Percentiles rank a stretch among this genome's conserved stretches.
These are phyloP conservation scores for Neurospora sp. DNA, from an alignment of 495 filamentous ascomycete species.

Conservation along the genomic window DNA sequence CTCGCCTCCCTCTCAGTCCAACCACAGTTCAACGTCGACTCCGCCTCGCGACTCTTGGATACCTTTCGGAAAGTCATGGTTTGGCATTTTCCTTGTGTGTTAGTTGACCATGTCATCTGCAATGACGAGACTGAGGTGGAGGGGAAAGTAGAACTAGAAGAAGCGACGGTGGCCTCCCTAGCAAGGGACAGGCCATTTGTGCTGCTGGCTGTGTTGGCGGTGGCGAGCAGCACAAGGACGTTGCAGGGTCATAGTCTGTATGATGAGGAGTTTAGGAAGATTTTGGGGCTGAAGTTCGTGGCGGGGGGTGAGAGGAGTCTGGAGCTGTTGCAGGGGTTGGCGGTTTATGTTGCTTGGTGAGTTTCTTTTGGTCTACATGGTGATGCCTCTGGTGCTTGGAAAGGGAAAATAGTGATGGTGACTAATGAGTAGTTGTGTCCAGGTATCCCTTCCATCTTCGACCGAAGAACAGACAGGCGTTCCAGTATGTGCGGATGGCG, in stretches of 20 bases:
- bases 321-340: slow-evolving; percentile 34
- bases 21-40: slow-evolving; percentile 40
- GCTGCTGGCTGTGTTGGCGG: slow-evolving; percentile 34
- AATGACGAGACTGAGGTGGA: slow-evolving; percentile 6
- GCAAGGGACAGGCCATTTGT: slow-evolving; percentile 32
- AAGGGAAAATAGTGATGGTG: neutral
- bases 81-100: slow-evolving; percentile 28
- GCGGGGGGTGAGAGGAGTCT: slow-evolving; percentile 35
- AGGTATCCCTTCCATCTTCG: slow-evolving; percentile 42
- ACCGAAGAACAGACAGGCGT: slow-evolving; percentile 32
- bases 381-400: neutral
- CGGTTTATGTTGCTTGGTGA: slow-evolving; percentile 37
- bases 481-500: slow-evolving; percentile 37
- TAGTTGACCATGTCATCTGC: neutral
- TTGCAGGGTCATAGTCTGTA: slow-evolving; percentile 37
- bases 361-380: slow-evolving; percentile 4
- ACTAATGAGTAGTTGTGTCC: neutral
- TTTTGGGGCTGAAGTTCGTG: slow-evolving; percentile 38
- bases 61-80: slow-evolving; percentile 29
- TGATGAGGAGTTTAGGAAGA: slow-evolving; percentile 40
- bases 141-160: slow-evolving; percentile 1
- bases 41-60: slow-evolving; percentile 28
- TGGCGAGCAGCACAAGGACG: slow-evolving; percentile 29
- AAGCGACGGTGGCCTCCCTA: slow-evolving; percentile 25
- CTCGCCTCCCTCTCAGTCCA: slow-evolving; percentile 24